A percentile compares a stretch with the other conserved stretches of the same genome.
These are phyloP conservation scores for Beverwykella pulmonaria DNA, from an alignment of 495 filamentous ascomycete species.

Conservation along the genomic window DNA sequence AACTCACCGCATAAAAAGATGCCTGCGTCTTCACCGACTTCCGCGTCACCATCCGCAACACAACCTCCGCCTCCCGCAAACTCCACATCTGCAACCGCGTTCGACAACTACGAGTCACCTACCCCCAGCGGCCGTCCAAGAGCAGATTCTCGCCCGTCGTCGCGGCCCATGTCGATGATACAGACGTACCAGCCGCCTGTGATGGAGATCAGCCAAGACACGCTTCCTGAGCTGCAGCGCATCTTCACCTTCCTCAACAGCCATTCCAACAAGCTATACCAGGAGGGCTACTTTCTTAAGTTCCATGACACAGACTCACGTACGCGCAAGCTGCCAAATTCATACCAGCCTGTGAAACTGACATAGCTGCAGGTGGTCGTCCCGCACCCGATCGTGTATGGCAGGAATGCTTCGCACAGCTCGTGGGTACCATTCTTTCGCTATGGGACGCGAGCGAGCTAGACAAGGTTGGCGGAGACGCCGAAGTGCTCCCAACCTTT, in stretches of 20 bases:
- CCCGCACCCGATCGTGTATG: conserved; percentile 84
- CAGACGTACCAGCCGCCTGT: conserved; percentile 86
- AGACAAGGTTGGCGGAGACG: conserved; percentile 80
- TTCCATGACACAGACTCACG: conserved; percentile 88
- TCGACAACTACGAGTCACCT: conserved; percentile 18
- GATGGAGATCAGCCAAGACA: conserved; percentile 82
- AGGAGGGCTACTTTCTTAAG: conserved; percentile 97
- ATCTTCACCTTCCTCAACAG: conserved; percentile 94
- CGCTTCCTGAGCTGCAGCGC: conserved; percentile 86
- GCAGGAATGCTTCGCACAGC: conserved; percentile 96
- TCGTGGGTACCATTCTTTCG: conserved; percentile 91
- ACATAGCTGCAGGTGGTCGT: conserved; percentile 68
- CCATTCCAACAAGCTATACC: conserved; percentile 94
- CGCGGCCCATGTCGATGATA: conserved; percentile 63
- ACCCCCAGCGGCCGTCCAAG: conserved; percentile 24
- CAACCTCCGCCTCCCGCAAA: conserved; percentile 14
- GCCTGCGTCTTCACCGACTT: conserved; percentile 43
- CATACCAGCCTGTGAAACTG: conserved; percentile 28
- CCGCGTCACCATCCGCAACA: conserved; percentile 30
- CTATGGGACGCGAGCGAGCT: conserved; percentile 95
- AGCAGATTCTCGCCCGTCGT: conserved; percentile 49
- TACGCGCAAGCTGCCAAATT: conserved; percentile 52
- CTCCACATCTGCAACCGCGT: conserved; percentile 26
- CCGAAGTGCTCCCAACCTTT: conserved; percentile 89
- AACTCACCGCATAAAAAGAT: conserved; percentile 44